Conservation (phyloP, 192 early-diverging fungal species). For the Martensiomyces pterosporus region DNA sequence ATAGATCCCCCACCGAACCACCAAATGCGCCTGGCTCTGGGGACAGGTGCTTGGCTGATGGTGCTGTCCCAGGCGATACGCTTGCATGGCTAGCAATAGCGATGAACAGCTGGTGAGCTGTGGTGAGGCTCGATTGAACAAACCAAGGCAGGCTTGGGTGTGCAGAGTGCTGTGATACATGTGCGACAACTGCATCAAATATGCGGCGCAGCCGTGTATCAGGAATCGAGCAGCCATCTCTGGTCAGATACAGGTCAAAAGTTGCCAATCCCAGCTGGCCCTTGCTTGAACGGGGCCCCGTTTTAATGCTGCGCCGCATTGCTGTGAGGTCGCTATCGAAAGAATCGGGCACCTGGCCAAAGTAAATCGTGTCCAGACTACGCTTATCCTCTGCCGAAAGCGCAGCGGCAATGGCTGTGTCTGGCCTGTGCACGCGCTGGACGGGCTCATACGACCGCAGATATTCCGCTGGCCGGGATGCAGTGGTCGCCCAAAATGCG, state of each 20-base stretch:
- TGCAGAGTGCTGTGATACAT: slow-evolving; percentile 2
- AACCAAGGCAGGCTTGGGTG: background rate
- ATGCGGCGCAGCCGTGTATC: slow-evolving; percentile 31
- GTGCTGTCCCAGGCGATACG: background rate
- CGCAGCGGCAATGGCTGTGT: too few species aligned
- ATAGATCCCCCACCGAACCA: background rate
- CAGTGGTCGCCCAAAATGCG: slow-evolving; percentile 8
- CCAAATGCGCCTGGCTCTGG: background rate
- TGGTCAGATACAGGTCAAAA: background rate
- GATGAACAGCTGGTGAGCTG: slow-evolving; percentile 10
- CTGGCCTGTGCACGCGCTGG: background rate
- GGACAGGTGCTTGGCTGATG: background rate
- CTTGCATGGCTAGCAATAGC: background rate
- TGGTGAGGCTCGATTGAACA: slow-evolving; percentile 1
- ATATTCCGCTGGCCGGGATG: slow-evolving; percentile 2
- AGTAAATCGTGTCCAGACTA: slow-evolving; percentile 6
- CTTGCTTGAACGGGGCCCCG: too few species aligned
- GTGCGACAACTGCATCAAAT: slow-evolving; percentile 14
- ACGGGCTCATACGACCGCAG: slow-evolving; percentile 4
- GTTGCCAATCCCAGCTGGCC: slow-evolving; percentile 3
- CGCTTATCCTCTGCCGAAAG: background rate
- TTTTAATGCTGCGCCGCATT: slow-evolving; percentile 1
- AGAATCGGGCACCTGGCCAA: background rate
- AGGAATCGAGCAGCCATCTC: slow-evolving; percentile 4
- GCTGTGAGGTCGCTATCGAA: background rate